Percentiles rank a stretch among this genome's conserved stretches.
Conservation (phyloP, 495 filamentous ascomycete species). For the Aspergillus nanangensis region DNA sequence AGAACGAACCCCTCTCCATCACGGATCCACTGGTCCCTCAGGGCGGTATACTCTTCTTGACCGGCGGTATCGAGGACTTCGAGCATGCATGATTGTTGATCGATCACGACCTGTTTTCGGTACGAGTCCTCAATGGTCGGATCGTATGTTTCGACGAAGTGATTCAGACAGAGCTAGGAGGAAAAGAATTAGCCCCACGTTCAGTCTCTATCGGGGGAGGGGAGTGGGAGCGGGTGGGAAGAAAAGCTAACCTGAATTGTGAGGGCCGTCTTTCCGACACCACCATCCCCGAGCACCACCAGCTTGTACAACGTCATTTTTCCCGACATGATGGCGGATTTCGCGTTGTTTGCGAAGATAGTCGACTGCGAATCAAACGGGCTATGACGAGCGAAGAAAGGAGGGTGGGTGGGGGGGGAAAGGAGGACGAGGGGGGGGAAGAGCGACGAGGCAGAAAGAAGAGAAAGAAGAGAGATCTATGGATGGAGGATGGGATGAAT, state of each 20-base stretch:
- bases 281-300: slow-evolving; percentile 93
- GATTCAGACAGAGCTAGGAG: slow-evolving; percentile 65
- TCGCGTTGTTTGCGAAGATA: no score
- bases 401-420: background rate
- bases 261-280: slow-evolving; percentile 94
- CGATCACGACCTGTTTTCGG: slow-evolving; percentile 97
- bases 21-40: slow-evolving; percentile 97
- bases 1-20: slow-evolving; percentile 97
- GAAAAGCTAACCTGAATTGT: slow-evolving; percentile 84
- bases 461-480: slow-evolving; percentile 10
- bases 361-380: slow-evolving; percentile 2
- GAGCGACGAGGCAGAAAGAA: slow-evolving; percentile 9
- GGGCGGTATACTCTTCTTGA: slow-evolving; percentile 98
- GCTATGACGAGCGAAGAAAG: background rate
- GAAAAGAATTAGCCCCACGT: slow-evolving; percentile 1
- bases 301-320: slow-evolving; percentile 98
- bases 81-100: slow-evolving; percentile 94
- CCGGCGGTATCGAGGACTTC: slow-evolving; percentile 97
- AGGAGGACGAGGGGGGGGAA: slow-evolving; percentile 7
- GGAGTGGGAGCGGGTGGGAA: slow-evolving; percentile 10
- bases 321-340: slow-evolving; percentile 61
- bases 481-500: slow-evolving; percentile 7
- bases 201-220: slow-evolving; percentile 8
- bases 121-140: slow-evolving; percentile 98
- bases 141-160: slow-evolving; percentile 88